Base-by-base conservation (phyloP, 306 rosid species). In the Ormosia emarginata region DNA sequence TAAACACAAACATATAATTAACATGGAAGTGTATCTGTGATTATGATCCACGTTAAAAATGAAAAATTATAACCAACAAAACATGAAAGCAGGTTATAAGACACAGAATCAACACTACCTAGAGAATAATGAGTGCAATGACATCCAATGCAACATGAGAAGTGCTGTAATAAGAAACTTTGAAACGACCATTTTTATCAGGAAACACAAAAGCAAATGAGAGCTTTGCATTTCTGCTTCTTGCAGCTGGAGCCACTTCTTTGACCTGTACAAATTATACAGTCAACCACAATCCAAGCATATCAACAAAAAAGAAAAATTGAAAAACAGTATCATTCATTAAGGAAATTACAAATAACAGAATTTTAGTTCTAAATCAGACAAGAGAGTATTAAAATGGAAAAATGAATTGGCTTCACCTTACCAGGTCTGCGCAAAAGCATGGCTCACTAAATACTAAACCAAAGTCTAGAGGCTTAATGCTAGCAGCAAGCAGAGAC, bases 191-290 rank as follows among this genome's bases (percentile, higher is more conserved):
- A 29, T 88, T 87, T 87, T 92, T 95, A 80, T 93, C 98, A 13
- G 98, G 99, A 89, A 89, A 95, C 13, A 95, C 99, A 77, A 95
- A 95, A 78, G 98, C 95, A 74, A 95, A 95, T 0, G 99, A 95
- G 34, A 95, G 91, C 68, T 88, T 93, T 41, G 97, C 98, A 77
- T 92, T 93, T 86, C 95, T 93, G 82, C 94, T 90, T 87, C 99
- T 87, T 29, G 99, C 97, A 66, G 89, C 90, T 2, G 98, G 96
- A 72, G 96, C 98, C 57, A 95, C 97, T 90, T 95, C 98, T 86
- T 95, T 90, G 82, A 95, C 98, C 99, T 95, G 71, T 67, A 18
- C 15, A 69, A 71, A 41, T 82, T 29, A 66, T 49, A 62, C 18
- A 79, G 79, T 78, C 81, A 87, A 58, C 61, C 55, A 79, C 8